phyloP scores from a whole-genome alignment of 768 basidiomycete genomes.

The Serendipita vermifera region DNA sequence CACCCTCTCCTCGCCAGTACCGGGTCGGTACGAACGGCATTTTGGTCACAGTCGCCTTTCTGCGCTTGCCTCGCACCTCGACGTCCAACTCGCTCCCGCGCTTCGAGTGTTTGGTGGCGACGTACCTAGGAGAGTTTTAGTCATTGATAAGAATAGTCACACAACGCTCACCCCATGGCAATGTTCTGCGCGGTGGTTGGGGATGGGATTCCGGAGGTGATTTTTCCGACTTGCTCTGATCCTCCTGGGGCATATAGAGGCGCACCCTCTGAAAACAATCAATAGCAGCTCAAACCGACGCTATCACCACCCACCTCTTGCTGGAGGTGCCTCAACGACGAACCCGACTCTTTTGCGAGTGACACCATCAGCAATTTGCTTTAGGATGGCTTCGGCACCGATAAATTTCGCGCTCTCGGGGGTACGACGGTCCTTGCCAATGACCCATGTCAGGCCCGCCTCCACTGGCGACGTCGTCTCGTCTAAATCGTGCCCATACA shows the following conservation, averaged over 20 bases:
- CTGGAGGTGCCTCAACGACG: constrained; percentile 71
- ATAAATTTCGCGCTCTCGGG: constrained; percentile 48
- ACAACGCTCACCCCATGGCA: constrained; percentile 55
- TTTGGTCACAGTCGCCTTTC: constrained; percentile 56
- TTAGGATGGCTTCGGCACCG: constrained; percentile 57
- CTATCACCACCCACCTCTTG: constrained; percentile 63
- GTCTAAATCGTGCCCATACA: constrained; percentile 90
- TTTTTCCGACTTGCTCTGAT: constrained; percentile 49
- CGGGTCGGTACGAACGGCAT: constrained; percentile 83
- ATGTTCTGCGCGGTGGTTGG: constrained; percentile 84
- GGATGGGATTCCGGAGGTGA: constrained; percentile 94
- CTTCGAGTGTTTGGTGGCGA: constrained; percentile 71
- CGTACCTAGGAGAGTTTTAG: too few species aligned
- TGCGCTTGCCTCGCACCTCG: constrained; percentile 68
- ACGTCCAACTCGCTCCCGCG: constrained; percentile 78
- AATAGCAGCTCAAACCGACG: too few species aligned
- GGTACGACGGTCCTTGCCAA: constrained; percentile 81
- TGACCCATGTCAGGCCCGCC: constrained; percentile 85
- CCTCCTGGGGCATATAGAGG: constrained; percentile 49
- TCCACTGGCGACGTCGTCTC: constrained; percentile 80
- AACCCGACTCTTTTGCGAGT: constrained; percentile 65
- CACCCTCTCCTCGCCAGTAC: constrained; percentile 55
- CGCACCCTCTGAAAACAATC: constrained; percentile 79
- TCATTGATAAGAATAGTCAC: not conserved
- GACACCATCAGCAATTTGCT: constrained; percentile 70